Evolutionary conservation across 2,329 filamentous ascomycete species (phyloP).

Genomic region (Neonectria ditissima): DNA sequence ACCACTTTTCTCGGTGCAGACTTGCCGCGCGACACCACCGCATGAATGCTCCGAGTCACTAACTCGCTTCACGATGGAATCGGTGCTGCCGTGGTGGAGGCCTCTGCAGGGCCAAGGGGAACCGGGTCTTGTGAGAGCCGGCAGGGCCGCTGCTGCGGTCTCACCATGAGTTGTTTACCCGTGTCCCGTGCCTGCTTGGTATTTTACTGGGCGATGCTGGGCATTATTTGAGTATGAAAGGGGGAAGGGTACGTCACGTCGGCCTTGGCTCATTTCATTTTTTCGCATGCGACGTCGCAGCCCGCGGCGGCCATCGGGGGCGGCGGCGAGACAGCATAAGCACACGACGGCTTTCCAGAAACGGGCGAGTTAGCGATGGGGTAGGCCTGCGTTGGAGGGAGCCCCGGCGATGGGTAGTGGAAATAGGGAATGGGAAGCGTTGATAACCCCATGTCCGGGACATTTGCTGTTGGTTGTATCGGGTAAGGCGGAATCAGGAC

Average conservation of each 20-base stretch:
- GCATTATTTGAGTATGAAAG: neutral
- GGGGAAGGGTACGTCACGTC: slow-evolving; percentile 6
- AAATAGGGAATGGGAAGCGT: neutral
- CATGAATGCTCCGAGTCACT: neutral
- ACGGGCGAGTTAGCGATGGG: neutral
- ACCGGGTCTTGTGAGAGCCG: neutral
- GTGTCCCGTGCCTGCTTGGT: neutral
- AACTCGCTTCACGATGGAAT: neutral
- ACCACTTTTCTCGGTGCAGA: neutral
- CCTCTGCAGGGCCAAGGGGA: neutral
- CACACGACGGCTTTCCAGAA: slow-evolving; percentile 21
- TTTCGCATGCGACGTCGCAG: slow-evolving; percentile 18
- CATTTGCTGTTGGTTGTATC: too few species aligned
- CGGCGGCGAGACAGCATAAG: slow-evolving; percentile 2
- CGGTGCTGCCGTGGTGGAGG: neutral
- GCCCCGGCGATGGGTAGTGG: neutral
- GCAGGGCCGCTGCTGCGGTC: neutral
- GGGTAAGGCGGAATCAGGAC: neutral
- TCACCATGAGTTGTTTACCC: neutral
- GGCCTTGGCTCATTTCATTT: slow-evolving; percentile 16
- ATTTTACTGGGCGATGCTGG: neutral
- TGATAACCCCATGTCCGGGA: neutral
- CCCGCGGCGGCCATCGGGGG: neutral
- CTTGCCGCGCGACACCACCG: neutral
- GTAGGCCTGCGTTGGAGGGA: too few species aligned